Base-by-base conservation (phyloP, 768 basidiomycete genomes). In the Podaxis sp. region DNA sequence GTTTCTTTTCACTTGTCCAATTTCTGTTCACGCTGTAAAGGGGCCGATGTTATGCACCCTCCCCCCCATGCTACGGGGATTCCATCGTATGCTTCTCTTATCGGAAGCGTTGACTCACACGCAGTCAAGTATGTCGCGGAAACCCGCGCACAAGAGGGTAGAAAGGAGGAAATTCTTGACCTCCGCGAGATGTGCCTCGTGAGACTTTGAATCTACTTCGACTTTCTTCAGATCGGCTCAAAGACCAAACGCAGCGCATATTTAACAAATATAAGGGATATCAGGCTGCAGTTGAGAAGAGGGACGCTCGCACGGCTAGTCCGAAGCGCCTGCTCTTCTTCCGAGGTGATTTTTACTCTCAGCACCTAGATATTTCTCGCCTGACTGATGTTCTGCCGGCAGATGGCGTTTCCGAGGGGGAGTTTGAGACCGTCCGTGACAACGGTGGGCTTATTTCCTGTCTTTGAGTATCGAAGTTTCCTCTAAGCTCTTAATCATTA, bases 1-100 rank as follows among this genome's bases (percentile, higher is more conserved):
- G 26, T 28, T 28, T 28, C 26, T 24, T 12, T 57, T 42, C 8
- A 26, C 22, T 28, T 4, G 1, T 26, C 24, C 8, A 3, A 6
- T 12, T 8, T 30, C 6, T 33, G 28, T 19, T 49, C 8, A n/a
- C 22, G 15, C 4, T 26, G 11, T 15, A 13, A 42, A 90, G 88
- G 90, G 65, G 92, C 92, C 17, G 91, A 93, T 71, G 90, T 91
- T 30, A 90, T 92, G 44, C 92, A 94, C 68, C 92, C 93, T 8
- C 83, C 90, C 6, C 91, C 93, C 19, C 91, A 91, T 8, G 83
- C 90, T 0, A 84, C 82, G n/a, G 90, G 87, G 17, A 84, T 87
- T 3, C 93, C 93, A 0, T 94, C 92, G 0, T 93, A 90, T 71
- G 89, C 92, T 0, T 81, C 91, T 5, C 77, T 95, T 5, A 92